phyloP scores from a whole-genome alignment of 495 filamentous ascomycete genomes.

The Baudoinia panamericana region DNA sequence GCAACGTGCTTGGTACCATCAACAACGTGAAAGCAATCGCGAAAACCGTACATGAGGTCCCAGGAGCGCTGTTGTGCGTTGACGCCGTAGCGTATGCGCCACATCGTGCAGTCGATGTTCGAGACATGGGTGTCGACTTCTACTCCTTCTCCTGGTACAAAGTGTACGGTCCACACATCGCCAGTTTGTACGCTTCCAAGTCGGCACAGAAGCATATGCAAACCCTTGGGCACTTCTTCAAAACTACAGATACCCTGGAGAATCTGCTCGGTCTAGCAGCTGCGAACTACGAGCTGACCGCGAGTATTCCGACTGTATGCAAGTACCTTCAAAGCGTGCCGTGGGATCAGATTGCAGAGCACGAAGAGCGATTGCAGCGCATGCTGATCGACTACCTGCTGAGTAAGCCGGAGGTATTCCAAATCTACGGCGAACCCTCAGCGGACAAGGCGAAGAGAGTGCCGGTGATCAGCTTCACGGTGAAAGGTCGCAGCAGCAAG shows the following conservation, averaged over 20 bases:
- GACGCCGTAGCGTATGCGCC: slow-evolving; percentile 61
- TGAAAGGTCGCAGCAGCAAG: slow-evolving; percentile 41
- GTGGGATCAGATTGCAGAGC: slow-evolving; percentile 40
- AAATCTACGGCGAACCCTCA: slow-evolving; percentile 42
- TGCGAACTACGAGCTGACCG: slow-evolving; percentile 52
- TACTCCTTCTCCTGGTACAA: slow-evolving; percentile 63
- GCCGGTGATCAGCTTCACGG: slow-evolving; percentile 52
- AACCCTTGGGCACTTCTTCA: slow-evolving; percentile 56
- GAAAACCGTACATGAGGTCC: slow-evolving; percentile 37
- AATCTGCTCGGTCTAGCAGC: slow-evolving; percentile 54
- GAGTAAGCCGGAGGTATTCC: slow-evolving; percentile 32
- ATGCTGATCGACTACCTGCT: slow-evolving; percentile 45
- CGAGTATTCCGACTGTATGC: slow-evolving; percentile 43
- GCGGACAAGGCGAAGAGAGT: slow-evolving; percentile 38
- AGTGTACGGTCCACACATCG: slow-evolving; percentile 49
- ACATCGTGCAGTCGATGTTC: slow-evolving; percentile 54
- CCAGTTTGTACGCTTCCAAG: slow-evolving; percentile 49
- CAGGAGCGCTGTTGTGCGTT: slow-evolving; percentile 37
- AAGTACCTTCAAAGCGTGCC: slow-evolving; percentile 41
- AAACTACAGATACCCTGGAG: slow-evolving; percentile 41
- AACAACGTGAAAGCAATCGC: slow-evolving; percentile 46
- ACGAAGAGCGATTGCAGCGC: slow-evolving; percentile 48
- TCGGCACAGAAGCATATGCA: slow-evolving; percentile 36
- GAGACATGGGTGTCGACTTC: slow-evolving; percentile 52
- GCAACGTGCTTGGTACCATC: slow-evolving; percentile 59